These are phyloP conservation scores for Hypoxylon cercidicola DNA, from an alignment of 495 filamentous ascomycete species.

Conservation along the genomic window DNA sequence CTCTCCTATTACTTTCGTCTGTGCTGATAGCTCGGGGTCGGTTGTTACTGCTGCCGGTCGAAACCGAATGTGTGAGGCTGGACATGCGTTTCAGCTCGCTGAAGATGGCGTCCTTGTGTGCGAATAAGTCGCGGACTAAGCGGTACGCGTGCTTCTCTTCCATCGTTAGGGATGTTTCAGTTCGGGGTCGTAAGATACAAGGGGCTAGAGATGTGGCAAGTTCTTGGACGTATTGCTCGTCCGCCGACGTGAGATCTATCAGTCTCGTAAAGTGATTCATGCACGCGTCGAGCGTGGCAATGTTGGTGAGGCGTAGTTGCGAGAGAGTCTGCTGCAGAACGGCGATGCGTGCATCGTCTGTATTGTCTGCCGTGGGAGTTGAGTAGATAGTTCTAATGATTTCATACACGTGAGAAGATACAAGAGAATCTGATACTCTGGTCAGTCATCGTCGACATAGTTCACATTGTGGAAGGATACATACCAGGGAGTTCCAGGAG, in stretches of 20 bases:
- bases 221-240: slow-evolving; percentile 82
- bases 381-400: slow-evolving; percentile 98
- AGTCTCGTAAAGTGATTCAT: slow-evolving; percentile 98
- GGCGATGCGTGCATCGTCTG: slow-evolving; percentile 78
- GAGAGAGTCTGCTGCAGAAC: slow-evolving; percentile 96
- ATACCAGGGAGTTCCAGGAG: slow-evolving; percentile 93
- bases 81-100: slow-evolving; percentile 93
- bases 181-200: slow-evolving; percentile 86
- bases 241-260: slow-evolving; percentile 95
- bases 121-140: slow-evolving; percentile 90
- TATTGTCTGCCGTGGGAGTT: slow-evolving; percentile 76
- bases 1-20: slow-evolving; percentile 94
- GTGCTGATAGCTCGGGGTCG: slow-evolving; percentile 91
- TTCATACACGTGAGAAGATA: slow-evolving; percentile 98
- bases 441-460: slow-evolving; percentile 13
- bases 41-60: slow-evolving; percentile 62
- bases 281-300: slow-evolving; percentile 96
- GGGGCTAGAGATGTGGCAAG: slow-evolving; percentile 84
- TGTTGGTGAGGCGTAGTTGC: slow-evolving; percentile 94
- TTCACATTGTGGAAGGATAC: slow-evolving; percentile 36
- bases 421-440: slow-evolving; percentile 79
- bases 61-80: slow-evolving; percentile 67
- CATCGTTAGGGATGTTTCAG: slow-evolving; percentile 89
- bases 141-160: slow-evolving; percentile 94
- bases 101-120: slow-evolving; percentile 94